Evolutionary conservation across 345 rosid genomes (phyloP), one percentile per base, ranked within the genome.

Genomic region (Toxicodendron radicans): DNA sequence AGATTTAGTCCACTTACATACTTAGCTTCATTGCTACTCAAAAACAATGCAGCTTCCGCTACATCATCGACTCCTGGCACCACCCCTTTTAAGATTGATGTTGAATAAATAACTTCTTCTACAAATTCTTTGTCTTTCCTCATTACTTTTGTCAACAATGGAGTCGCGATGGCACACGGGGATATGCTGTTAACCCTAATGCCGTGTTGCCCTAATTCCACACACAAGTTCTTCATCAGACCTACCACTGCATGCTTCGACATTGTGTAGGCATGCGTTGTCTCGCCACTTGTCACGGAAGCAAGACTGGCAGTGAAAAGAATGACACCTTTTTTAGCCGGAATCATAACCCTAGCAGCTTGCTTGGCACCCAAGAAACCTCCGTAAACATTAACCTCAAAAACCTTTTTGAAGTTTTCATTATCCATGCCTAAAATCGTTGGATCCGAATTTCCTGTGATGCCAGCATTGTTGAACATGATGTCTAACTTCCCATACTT

Each of bases 231-330:
- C 80, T 81, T 85, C 79, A 75, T 79, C 18, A 85, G 73, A 70
- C 88, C 86, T 21, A 85, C 86, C 70, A 83, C 81, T 1, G 86
- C 86, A 23, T 79, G 85, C 81, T 85, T 83, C 5, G 88, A 85
- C 71, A 66, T 18, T 4, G 82, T 64, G 49, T 85, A 85, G 18
- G 83, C 82, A 35, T 81, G 83, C 0, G 83, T 71, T 1, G 85
- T 60, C 72, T 73, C 82, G 0, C 86, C 86, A 10, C 71, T 21
- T 1, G 54, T 17, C 32, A 61, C 76, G 1, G 86, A 81, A 58
- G 82, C 76, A 0, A 78, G 32, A 59, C 89, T 85, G 0, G 82
- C 72, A 27, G 83, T 85, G 79, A 85, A 85, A 54, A 85, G 82
- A 35, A 85, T 83, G 35, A 76, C 76, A 4, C 89, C 86, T 18